Evolutionary conservation across 371 early-diverging fungal genomes (phyloP).

Genomic region (Syncephalastrum racemosum): DNA sequence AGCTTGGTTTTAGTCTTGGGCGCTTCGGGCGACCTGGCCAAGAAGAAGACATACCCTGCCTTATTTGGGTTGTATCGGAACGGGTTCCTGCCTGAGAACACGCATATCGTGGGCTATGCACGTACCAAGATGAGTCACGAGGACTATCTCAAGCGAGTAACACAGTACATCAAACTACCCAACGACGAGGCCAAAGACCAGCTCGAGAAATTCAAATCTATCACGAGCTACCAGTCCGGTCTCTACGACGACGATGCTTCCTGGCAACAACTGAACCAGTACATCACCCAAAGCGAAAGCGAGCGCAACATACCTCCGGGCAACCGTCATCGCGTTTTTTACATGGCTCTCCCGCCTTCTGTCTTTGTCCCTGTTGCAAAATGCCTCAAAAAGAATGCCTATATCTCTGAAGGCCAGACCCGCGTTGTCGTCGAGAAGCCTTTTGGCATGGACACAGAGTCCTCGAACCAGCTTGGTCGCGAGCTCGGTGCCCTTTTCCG

Average conservation of each 20-base stretch:
- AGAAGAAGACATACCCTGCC: conserved; percentile 98
- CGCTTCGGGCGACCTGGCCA: conserved; percentile 92
- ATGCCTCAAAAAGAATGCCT: conserved; percentile 72
- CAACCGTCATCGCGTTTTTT: conserved; percentile 66
- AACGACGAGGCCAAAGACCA: conserved; percentile 16
- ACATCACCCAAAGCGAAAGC: conserved; percentile 54
- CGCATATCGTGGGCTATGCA: conserved; percentile 93
- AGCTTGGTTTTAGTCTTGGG: conserved; percentile 63
- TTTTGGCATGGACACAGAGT: conserved; percentile 92
- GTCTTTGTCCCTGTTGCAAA: conserved; percentile 87
- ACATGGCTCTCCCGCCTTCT: conserved; percentile 97
- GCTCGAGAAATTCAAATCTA: conserved; percentile 69
- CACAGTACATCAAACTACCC: conserved; percentile 70
- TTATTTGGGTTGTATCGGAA: conserved; percentile 82
- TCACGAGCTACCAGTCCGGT: conserved; percentile 87
- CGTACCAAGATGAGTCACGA: conserved; percentile 80
- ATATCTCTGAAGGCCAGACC: conserved; percentile 62
- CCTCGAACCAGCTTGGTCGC: conserved; percentile 66
- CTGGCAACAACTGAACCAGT: conserved; percentile 65
- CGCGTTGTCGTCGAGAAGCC: conserved; percentile 97
- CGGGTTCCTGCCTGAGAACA: conserved; percentile 71
- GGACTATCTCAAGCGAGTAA: conserved; percentile 80
- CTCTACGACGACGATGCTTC: conserved; percentile 84
- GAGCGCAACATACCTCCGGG: conserved; percentile 24
- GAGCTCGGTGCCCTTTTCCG: conserved; percentile 74